phyloP scores from a whole-genome alignment of 768 basidiomycete genomes.

The Pleurotus tuber-regium region DNA sequence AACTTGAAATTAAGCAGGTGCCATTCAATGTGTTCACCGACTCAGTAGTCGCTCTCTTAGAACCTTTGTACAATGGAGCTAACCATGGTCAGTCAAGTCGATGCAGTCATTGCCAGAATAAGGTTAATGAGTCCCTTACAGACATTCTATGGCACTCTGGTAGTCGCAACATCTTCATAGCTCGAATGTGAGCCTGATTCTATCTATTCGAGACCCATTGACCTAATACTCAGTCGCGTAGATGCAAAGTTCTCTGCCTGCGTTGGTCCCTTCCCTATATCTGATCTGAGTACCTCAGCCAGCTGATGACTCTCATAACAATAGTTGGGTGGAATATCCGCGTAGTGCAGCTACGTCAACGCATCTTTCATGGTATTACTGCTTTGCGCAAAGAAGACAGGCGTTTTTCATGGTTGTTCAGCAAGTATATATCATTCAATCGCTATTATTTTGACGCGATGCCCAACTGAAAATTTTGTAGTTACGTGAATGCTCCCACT shows the following conservation, averaged over 20 bases:
- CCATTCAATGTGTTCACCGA: slow-evolving; percentile 14
- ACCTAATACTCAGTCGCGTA: slow-evolving; percentile 16
- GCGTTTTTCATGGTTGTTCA: slow-evolving; percentile 13
- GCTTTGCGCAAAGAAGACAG: slow-evolving; percentile 16
- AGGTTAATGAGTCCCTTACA: slow-evolving; percentile 20
- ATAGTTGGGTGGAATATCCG: slow-evolving; percentile 33
- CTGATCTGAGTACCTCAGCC: background rate
- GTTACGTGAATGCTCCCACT: slow-evolving; percentile 20
- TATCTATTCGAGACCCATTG: background rate
- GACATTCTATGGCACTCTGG: background rate
- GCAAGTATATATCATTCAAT: slow-evolving; percentile 15
- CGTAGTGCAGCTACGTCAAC: slow-evolving; percentile 8
- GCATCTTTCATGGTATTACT: slow-evolving; percentile 18
- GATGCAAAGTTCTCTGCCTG: slow-evolving; percentile 46
- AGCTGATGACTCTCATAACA: background rate
- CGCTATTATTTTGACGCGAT: background rate
- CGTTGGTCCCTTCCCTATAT: slow-evolving; percentile 30
- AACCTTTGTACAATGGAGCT: slow-evolving; percentile 25
- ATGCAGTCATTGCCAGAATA: background rate
- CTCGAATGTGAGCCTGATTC: slow-evolving; percentile 44
- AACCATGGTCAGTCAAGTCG: slow-evolving; percentile 22
- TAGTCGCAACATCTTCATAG: slow-evolving; percentile 35
- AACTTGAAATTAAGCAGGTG: slow-evolving; percentile 8
- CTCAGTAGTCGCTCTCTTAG: slow-evolving; percentile 23
- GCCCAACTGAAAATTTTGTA: background rate